phyloP scores from a whole-genome alignment of 139 green algal genomes.

The Chlamydomonas applanata region DNA sequence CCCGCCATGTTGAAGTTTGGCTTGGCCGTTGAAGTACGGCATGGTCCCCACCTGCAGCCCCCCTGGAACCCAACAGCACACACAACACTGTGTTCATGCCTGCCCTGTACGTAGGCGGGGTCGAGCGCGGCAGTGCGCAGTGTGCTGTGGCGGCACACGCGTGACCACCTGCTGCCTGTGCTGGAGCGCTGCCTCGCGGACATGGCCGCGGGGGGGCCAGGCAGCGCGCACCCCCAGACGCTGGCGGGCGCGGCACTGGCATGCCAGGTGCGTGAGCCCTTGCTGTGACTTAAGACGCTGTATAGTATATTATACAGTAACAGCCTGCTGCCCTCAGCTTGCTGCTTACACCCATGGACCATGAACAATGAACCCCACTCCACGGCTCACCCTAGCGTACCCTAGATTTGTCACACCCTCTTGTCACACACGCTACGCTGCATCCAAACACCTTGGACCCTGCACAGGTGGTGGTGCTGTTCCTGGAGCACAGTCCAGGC shows the following conservation, averaged over 20 bases:
- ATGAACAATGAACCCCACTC: too few species aligned
- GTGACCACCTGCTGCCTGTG: slow-evolving; percentile 30
- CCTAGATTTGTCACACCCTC: too few species aligned
- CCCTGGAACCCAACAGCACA: background rate
- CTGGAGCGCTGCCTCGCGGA: slow-evolving; percentile 32
- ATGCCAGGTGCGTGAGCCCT: slow-evolving; percentile 10
- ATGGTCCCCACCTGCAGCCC: background rate
- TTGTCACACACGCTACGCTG: too few species aligned
- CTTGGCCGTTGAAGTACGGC: too few species aligned
- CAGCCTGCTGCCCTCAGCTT: background rate
- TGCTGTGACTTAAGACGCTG: too few species aligned
- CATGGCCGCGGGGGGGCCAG: background rate
- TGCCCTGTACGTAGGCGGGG: background rate
- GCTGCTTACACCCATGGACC: too few species aligned
- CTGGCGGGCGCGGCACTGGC: slow-evolving; percentile 34
- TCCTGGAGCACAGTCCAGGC: slow-evolving; percentile 25
- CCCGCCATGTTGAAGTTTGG: too few species aligned
- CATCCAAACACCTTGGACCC: too few species aligned
- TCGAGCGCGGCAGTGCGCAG: background rate
- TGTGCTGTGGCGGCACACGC: slow-evolving; percentile 31
- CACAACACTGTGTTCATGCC: background rate
- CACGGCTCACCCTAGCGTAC: too few species aligned
- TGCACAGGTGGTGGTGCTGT: slow-evolving; percentile 27
- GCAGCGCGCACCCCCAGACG: background rate
- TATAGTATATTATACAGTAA: too few species aligned